Base-by-base conservation (phyloP, 768 basidiomycete genomes). In the Mycena vitilis region DNA sequence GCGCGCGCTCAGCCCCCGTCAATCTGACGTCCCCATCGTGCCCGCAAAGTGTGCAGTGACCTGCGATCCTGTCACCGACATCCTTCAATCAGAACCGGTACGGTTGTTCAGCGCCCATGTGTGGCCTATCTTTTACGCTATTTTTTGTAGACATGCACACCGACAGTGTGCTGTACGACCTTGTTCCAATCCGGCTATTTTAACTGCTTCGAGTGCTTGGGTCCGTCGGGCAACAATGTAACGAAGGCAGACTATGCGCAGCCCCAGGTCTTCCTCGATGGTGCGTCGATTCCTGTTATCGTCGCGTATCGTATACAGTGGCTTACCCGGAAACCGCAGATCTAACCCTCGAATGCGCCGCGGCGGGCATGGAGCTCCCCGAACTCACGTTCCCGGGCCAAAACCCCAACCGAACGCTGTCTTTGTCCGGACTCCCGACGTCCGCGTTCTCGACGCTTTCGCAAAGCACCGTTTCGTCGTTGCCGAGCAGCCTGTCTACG, bases 171-270 rank as follows among this genome's bases (percentile, higher is more conserved):
- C 63, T 87, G 86, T 72, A 76, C 80, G 7, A 63, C 75, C 13
- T 70, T 66, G 7, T 87, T 85, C 63, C 79, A 83, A 65, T 76
- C 71, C 0, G 61, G 68, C 5, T 85, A 82, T 71, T 85, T 78
- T 74, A 74, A 80, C 53, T 87, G 86, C 66, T 74, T 85, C 68
- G 42, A 73, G 5, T 87, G 86, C 63, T 73, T 81, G 30, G 82
- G 78, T 13, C 34, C 30, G 30, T 30, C 61, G 2, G 77, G 77
- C 0, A 63, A 70, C 30, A 72, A 79, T 60, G 68, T 75, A 1
- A 77, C 60, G 13, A 57, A 16, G 13, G 53, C 78, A 22, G 77
- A 79, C 54, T 84, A 74, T 25, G 69, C 76, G 5, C 30, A 62
- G 4, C 73, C 77, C 0, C 85, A 86, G 59, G 48, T 30, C 1